Conservation (phyloP, 345 rosid species). For the Salix purpurea region DNA sequence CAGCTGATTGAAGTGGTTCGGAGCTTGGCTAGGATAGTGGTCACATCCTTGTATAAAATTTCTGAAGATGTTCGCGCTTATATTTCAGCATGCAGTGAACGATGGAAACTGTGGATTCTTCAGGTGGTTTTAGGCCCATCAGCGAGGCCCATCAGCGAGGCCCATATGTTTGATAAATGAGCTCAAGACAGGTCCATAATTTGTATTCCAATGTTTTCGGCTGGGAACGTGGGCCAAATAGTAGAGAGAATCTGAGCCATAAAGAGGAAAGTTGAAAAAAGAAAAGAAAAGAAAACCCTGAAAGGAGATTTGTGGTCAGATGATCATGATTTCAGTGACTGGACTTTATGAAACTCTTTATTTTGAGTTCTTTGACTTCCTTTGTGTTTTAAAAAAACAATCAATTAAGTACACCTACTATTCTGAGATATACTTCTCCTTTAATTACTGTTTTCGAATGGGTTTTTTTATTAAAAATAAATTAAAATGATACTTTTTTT, state of each 20-base stretch:
- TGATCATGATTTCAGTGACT: background rate
- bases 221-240: too few species aligned
- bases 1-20: conserved; percentile 6
- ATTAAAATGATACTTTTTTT: too few species aligned
- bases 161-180: background rate
- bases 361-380: background rate
- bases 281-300: background rate
- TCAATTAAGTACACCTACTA: too few species aligned
- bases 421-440: too few species aligned
- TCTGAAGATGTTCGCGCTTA: background rate
- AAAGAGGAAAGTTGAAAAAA: background rate
- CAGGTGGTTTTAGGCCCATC: background rate
- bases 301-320: background rate
- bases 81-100: background rate
- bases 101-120: background rate
- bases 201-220: too few species aligned
- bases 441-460: too few species aligned
- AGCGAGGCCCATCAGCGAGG: background rate
- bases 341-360: background rate
- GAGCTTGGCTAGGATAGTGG: background rate
- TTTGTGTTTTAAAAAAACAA: too few species aligned
- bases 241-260: background rate
- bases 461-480: too few species aligned
- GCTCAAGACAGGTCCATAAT: background rate
- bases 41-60: background rate